These are phyloP conservation scores for Linnemannia exigua DNA, from an alignment of 192 early-diverging fungal species.

Conservation along the genomic window DNA sequence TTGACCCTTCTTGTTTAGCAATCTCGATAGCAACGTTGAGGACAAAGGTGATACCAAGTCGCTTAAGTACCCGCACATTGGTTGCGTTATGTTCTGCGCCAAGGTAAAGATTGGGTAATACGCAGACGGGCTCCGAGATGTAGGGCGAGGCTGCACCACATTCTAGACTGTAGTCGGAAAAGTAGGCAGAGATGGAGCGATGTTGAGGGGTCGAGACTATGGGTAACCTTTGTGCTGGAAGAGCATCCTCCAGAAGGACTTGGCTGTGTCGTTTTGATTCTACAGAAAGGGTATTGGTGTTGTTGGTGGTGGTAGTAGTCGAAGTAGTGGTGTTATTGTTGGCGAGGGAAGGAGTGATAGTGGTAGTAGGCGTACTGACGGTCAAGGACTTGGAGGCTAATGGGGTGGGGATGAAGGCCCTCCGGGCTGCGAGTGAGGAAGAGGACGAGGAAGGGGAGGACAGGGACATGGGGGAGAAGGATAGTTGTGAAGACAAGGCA, in stretches of 20 bases:
- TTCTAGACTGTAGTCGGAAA: constrained; percentile 52
- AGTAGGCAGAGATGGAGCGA: constrained; percentile 55
- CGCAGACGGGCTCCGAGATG: constrained; percentile 68
- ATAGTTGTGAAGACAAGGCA: constrained; percentile 1
- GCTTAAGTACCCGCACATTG: constrained; percentile 62
- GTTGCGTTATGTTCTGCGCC: constrained; percentile 75
- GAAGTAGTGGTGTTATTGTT: neutral
- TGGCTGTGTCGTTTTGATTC: constrained; percentile 38
- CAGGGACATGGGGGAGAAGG: constrained; percentile 23
- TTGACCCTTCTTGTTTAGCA: constrained; percentile 34
- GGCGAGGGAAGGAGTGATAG: neutral
- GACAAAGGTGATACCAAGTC: constrained; percentile 70
- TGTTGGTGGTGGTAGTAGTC: neutral
- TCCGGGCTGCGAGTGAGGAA: constrained; percentile 34
- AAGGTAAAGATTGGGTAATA: constrained; percentile 77
- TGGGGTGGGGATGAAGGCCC: constrained; percentile 42
- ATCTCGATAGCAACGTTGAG: constrained; percentile 86
- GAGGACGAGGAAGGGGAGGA: constrained; percentile 25
- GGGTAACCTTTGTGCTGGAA: constrained; percentile 35
- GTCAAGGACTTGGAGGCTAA: constrained; percentile 23
- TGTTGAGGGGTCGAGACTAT: constrained; percentile 18
- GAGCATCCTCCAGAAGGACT: constrained; percentile 44
- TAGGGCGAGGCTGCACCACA: constrained; percentile 64
- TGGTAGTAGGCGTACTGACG: constrained; percentile 3
- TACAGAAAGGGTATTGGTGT: neutral